Conservation (phyloP, 2,329 filamentous ascomycete species). For the Epichloe uncinata region DNA sequence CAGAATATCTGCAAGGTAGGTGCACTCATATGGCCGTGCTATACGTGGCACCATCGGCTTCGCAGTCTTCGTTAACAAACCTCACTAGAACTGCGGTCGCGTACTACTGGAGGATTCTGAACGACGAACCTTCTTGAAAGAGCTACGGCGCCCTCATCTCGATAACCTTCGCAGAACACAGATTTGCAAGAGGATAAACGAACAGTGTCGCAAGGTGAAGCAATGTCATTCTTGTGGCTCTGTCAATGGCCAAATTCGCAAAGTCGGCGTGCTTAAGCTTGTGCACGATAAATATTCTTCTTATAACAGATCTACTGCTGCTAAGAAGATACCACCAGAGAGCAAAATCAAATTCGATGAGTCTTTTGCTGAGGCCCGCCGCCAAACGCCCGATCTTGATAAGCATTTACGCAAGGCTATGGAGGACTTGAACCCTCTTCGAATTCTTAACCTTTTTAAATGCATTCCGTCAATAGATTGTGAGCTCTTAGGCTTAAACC, state of each 20-base stretch:
- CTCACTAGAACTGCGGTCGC: conserved; percentile 50
- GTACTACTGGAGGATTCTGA: conserved; percentile 74
- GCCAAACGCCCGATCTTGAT: conserved; percentile 68
- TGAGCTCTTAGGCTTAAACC: conserved; percentile 80
- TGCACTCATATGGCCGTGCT: not conserved
- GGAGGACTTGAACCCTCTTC: conserved; percentile 84
- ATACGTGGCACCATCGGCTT: not conserved
- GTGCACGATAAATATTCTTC: conserved; percentile 84
- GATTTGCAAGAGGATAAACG: conserved; percentile 78
- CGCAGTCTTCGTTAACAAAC: not conserved
- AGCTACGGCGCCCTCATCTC: conserved; percentile 66
- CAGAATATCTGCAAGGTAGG: conserved; percentile 82
- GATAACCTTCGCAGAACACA: conserved; percentile 78
- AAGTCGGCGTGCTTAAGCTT: conserved; percentile 84
- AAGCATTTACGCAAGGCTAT: conserved; percentile 85
- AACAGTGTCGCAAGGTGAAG: conserved; percentile 79
- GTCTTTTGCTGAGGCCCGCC: conserved; percentile 70
- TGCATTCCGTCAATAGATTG: conserved; percentile 75
- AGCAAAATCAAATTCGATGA: conserved; percentile 77
- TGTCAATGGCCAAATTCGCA: conserved; percentile 84
- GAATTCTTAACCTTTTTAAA: conserved; percentile 84
- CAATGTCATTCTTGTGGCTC: conserved; percentile 67
- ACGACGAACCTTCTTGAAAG: conserved; percentile 62
- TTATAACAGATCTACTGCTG: conserved; percentile 79
- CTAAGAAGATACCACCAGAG: conserved; percentile 68